Base-by-base conservation (phyloP, 1,284 basidiomycete genomes). In the Exsudoporus floridanus region DNA sequence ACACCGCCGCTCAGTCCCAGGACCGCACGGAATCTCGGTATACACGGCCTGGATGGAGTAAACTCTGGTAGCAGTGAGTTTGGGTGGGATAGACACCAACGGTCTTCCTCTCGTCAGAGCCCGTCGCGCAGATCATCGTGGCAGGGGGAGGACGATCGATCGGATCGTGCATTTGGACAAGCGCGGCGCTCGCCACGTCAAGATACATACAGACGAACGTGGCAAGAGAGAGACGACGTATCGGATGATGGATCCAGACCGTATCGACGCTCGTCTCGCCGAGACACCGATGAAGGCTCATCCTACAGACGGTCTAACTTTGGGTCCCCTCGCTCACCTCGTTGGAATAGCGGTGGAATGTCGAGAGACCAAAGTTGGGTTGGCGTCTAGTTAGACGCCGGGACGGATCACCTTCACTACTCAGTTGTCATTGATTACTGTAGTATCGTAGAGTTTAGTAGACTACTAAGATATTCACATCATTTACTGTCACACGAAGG, bases 11-110 rank as follows among this genome's bases (percentile, higher is more conserved):
- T 86, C 37, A 66, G 76, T 35, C 71, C 76, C n/a, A 78, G 71
- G 66, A 78, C 79, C 2, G 77, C 82, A 25, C 81, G 80, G 41
- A 84, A 79, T 74, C 84, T 88, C 77, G 77, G 77, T 4, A 65
- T 88, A 61, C 78, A 74, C 60, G 81, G 80, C 0, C 73, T 77
- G 12, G 65, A 60, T 25, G 81, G 80, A 21, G 54, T 80, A 35
- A 74, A 78, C 19, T 50, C 51, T 4, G 35, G 52, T 21, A 52
- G 49, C 19, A 30, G 44, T 21, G 39, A 51, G 7, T 44, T 31
- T 39, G 52, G 46, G 25, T 1, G 50, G 43, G 51, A 28, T 30
- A 49, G 35, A 31, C 0, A 42, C 18, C 40, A 53, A 21, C 54
- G 46, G 8, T 33, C 61, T 43, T 49, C 58, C 10, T 45, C 62